These are phyloP conservation scores for Bromus sterilis DNA, from an alignment of 176 grass and related monocot species.

Conservation along the genomic window DNA sequence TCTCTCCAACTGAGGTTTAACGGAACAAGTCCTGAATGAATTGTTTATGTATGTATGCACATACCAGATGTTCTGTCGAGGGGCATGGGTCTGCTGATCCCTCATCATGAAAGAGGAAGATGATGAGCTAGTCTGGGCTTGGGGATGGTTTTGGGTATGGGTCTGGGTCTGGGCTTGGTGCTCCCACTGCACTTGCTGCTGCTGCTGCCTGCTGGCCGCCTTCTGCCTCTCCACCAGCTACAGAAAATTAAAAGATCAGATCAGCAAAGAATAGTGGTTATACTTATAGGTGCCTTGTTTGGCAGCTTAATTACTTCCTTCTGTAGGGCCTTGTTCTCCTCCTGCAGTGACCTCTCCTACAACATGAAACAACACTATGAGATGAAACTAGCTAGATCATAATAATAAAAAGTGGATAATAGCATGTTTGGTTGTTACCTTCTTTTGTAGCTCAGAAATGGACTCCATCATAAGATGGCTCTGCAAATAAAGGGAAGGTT, in stretches of 20 bases:
- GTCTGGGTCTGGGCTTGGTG: conserved; percentile 20
- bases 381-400: neutral
- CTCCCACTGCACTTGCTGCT: conserved; percentile 35
- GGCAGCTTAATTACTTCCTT: conserved; percentile 68
- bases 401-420: neutral
- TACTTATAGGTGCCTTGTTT: neutral
- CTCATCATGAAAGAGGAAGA: conserved; percentile 39
- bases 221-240: conserved; percentile 60
- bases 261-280: neutral
- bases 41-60: neutral
- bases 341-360: conserved; percentile 69
- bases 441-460: conserved; percentile 60
- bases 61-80: conserved; percentile 46
- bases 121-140: conserved; percentile 40
- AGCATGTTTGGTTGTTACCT: conserved; percentile 29
- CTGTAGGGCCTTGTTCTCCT: conserved; percentile 63
- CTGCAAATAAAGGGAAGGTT: conserved; percentile 27
- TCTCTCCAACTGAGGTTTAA: too few relatives aligned
- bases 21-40: too few relatives aligned
- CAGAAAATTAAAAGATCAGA: conserved; percentile 6
- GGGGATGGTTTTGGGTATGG: conserved; percentile 9
- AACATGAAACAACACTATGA: conserved; percentile 18
- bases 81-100: conserved; percentile 19
- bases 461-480: conserved; percentile 51
- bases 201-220: conserved; percentile 16